phyloP scores from a whole-genome alignment of 2,329 filamentous ascomycete genomes.

The Phaeosphaeria sp. region DNA sequence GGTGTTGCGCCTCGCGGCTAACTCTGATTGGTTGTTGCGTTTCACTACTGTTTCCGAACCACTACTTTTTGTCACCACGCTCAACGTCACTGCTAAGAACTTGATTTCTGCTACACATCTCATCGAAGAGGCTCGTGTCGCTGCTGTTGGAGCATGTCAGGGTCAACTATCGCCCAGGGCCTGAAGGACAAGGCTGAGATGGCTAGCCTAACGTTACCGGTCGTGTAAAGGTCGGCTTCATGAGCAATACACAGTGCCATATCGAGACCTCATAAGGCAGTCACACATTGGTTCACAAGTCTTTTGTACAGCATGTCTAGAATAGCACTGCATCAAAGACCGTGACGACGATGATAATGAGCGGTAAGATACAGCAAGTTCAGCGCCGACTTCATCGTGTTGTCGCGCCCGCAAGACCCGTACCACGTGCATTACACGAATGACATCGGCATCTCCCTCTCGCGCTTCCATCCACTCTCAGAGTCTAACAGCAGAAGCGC shows the following conservation, averaged over 20 bases:
- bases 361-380: background rate
- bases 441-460: background rate
- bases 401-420: too few species aligned
- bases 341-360: background rate
- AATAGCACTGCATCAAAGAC: background rate
- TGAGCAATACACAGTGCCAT: background rate
- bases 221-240: background rate
- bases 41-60: constrained; percentile 11
- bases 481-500: background rate
- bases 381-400: background rate
- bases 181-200: background rate
- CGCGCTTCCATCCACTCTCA: background rate
- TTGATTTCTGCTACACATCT: constrained; percentile 66
- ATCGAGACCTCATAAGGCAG: background rate
- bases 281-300: background rate
- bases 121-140: background rate
- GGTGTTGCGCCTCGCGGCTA: background rate
- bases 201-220: background rate
- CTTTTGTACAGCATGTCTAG: background rate
- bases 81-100: constrained; percentile 52
- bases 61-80: constrained; percentile 14
- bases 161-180: background rate
- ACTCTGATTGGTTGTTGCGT: constrained; percentile 7
- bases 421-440: background rate
- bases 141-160: too few species aligned